Conservation (phyloP, 768 basidiomycete genomes). For the Dentipellis fragilis region DNA sequence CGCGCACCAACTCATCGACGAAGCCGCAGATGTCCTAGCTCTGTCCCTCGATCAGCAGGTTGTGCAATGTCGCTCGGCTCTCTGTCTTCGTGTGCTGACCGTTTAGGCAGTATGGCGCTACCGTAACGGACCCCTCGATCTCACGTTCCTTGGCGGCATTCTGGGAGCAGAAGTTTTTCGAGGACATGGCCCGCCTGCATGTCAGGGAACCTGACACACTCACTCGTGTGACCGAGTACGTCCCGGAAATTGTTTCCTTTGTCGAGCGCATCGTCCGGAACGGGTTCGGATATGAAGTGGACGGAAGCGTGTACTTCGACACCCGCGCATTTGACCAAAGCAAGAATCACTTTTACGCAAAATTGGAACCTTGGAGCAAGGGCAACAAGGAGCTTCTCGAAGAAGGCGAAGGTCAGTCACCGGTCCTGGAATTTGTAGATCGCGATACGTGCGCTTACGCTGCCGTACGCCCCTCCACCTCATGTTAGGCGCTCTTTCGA, state of each 20-base stretch:
- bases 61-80: slow-evolving; percentile 3
- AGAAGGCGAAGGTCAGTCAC: slow-evolving; percentile 74
- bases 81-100: slow-evolving; percentile 8
- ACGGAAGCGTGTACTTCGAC: slow-evolving; percentile 90
- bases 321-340: slow-evolving; percentile 72
- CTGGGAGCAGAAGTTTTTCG: slow-evolving; percentile 88
- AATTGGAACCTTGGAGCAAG: slow-evolving; percentile 93
- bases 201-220: slow-evolving; percentile 84
- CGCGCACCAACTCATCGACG: slow-evolving; percentile 56
- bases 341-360: slow-evolving; percentile 78
- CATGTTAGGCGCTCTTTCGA: slow-evolving; percentile 43
- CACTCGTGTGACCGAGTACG: slow-evolving; percentile 94
- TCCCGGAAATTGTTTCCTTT: slow-evolving; percentile 88
- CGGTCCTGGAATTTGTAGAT: background rate
- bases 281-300: slow-evolving; percentile 69
- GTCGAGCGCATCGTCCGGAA: slow-evolving; percentile 79
- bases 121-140: slow-evolving; percentile 79
- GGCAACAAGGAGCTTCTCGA: slow-evolving; percentile 84
- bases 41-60: slow-evolving; percentile 69
- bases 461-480: background rate
- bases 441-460: background rate
- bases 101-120: slow-evolving; percentile 51
- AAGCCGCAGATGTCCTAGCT: slow-evolving; percentile 69
- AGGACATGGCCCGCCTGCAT: slow-evolving; percentile 83
- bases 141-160: slow-evolving; percentile 72